Base-by-base conservation (phyloP, 1,284 basidiomycete genomes). In the Veloboletus limbatus region DNA sequence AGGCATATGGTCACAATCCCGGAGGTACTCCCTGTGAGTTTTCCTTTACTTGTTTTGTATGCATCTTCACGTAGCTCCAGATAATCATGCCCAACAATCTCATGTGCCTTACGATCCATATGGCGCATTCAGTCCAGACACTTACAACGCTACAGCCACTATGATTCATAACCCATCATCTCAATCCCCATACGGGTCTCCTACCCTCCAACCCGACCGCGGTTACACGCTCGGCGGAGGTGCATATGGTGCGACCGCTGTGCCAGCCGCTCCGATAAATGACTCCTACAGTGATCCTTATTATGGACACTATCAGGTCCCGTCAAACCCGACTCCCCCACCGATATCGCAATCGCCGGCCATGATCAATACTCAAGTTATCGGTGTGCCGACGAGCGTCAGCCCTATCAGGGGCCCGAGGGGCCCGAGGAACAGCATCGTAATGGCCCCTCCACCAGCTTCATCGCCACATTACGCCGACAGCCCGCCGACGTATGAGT, bases 401-500 rank as follows among this genome's bases (percentile, higher is more conserved):
- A 73, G 67, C 54, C 73, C 73, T 26, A 55, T 73, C 39, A 72
- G 58, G 43, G 74, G 73, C 3, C 73, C 74, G 8, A 63, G 54
- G 32, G 57, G 69, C 40, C 52, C 67, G 6, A 67, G 61, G 36
- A 47, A 32, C 16, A 59, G 31, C 24, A 47, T 49, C 6, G 41
- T 58, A 13, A 66, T 64, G 53, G 42, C 54, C 6, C 62, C 61
- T 40, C 52, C 53, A 35, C 27, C 53, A 17, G 16, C 37, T 32
- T 66, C 71, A 31, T 50, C 56, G 28, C 28, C 56, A 50, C 52
- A 57, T 49, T 72, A 77, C 48, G 65, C 76, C 16, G 83, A 85
- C 33, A 74, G 66, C 30, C 85, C 85, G 13, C 84, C 84, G 17
- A 71, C 69, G 46, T 87, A 87, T 59, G 84, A 85, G 24, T 69